These are phyloP conservation scores for Raffaelea ambrosiae DNA, from an alignment of 2,329 filamentous ascomycete genomes.

Conservation along the genomic window DNA sequence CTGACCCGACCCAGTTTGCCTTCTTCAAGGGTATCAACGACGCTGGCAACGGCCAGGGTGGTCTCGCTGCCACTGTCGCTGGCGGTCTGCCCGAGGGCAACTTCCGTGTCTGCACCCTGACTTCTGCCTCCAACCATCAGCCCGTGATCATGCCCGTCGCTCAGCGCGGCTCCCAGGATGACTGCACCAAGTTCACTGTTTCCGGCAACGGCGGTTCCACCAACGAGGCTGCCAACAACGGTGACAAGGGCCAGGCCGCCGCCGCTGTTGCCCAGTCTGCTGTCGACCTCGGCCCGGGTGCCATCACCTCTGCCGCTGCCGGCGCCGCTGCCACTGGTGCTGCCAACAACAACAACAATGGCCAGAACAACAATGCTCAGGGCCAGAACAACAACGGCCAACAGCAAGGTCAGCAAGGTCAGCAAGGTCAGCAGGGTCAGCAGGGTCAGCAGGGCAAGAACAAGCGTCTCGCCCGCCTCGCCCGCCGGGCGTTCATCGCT, in stretches of 20 bases:
- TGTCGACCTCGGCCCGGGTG: constrained; percentile 17
- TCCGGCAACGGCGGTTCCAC: constrained; percentile 16
- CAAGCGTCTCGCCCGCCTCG: constrained; percentile 14
- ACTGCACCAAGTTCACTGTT: constrained; percentile 34
- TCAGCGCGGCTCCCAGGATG: constrained; percentile 35
- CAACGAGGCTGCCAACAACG: constrained; percentile 20
- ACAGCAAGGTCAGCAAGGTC: constrained; percentile 2
- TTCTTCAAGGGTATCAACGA: constrained; percentile 35
- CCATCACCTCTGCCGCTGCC: constrained; percentile 10
- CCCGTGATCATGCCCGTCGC: constrained; percentile 35
- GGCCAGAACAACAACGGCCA: constrained; percentile 6
- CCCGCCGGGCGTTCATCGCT: constrained; percentile 14
- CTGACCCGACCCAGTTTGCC: constrained; percentile 38
- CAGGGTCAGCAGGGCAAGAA: constrained; percentile 1
- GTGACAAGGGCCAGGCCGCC: constrained; percentile 16
- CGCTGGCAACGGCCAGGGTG: constrained; percentile 27
- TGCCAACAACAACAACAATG: constrained; percentile 7
- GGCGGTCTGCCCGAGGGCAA: constrained; percentile 31
- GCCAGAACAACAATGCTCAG: constrained; percentile 7
- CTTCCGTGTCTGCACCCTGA: constrained; percentile 35
- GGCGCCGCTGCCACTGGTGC: constrained; percentile 9
- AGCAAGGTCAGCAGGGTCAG: not conserved
- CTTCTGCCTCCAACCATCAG: constrained; percentile 32
- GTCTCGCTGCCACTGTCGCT: constrained; percentile 24
- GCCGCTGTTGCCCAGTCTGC: constrained; percentile 14